phyloP scores from a whole-genome alignment of 805 yeast genomes.

The Wickerhamiella musiphila region DNA sequence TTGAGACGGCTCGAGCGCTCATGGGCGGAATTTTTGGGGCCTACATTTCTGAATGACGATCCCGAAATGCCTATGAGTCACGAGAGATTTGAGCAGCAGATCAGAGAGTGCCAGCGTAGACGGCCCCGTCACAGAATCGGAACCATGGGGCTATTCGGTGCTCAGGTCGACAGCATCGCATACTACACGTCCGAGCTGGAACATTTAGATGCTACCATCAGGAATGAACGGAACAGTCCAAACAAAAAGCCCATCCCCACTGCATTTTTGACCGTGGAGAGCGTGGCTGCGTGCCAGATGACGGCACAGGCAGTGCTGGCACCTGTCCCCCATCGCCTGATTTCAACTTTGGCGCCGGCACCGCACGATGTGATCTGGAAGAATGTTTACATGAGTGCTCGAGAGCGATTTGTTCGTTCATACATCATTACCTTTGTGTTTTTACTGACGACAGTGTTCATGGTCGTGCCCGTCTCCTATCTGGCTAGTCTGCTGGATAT shows the following conservation, averaged over 20 bases:
- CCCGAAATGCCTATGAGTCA: too few relatives aligned
- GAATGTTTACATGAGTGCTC: conserved; percentile 64
- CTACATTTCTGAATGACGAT: conserved; percentile 12
- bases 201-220: conserved; percentile 52
- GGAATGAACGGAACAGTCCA: conserved; percentile 36
- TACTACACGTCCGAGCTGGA: conserved; percentile 52
- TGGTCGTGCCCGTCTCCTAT: conserved; percentile 71
- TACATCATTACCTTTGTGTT: conserved; percentile 50
- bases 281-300: conserved; percentile 92
- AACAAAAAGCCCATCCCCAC: conserved; percentile 74
- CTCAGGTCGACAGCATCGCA: conserved; percentile 64
- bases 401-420: conserved; percentile 47
- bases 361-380: conserved; percentile 94
- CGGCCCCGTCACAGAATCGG: conserved; percentile 55
- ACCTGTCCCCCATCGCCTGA: conserved; percentile 69
- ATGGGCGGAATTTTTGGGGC: conserved; percentile 55
- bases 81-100: neutral
- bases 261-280: conserved; percentile 87
- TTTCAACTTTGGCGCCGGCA: conserved; percentile 80
- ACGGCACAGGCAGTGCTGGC: conserved; percentile 90
- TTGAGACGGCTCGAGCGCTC: conserved; percentile 43
- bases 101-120: conserved; percentile 18
- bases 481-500: conserved; percentile 67
- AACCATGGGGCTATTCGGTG: conserved; percentile 44
- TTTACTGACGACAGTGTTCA: conserved; percentile 49